Base-by-base conservation (phyloP, 148 eudicot genomes). In the Pharnaceum exiguum region DNA sequence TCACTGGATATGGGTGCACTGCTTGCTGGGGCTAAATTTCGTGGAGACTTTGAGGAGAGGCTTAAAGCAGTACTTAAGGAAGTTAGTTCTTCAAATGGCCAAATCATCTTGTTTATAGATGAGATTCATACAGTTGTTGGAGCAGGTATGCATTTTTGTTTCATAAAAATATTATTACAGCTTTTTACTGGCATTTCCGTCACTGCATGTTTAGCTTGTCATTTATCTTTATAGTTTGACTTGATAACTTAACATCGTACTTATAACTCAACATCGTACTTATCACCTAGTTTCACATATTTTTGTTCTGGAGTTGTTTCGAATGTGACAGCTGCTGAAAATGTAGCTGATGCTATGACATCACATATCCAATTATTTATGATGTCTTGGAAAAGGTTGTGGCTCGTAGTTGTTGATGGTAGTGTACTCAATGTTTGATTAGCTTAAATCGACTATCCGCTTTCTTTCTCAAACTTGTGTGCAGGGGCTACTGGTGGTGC, bases 91-190 rank as follows among this genome's bases (percentile, higher is more conserved):
- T 93, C 99, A 22, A 93, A 93, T 65, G 99, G 99, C 40, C 95
- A 93, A 61, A 85, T 88, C 53, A 86, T 93, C 50, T 72, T 93
- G 61, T 93, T 93, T 52, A 88, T 93, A 54, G 99, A 93, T 68
- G 99, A 93, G 65, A 88, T 93, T 55, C 99, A 88, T 61, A 93
- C 99, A 2, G 99, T 93, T 46, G 99, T 93, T 59, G 99, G 99
- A 67, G 96, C 96, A 65, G 99, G 96, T 93, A 27, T 60, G 79
- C 60, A n/a, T 45, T 69, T 58, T 51, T 49, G 35, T 46, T 38
- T 63, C 13, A 24, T 60, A 28, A 35, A 23, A 24, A n/a, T 18
- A 6, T 40, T 28, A 49, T 56, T 56, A 30, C 12, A 21, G 13
- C 29, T 7, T 32, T n/a, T n/a, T n/a, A n/a, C n/a, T n/a, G n/a